Percentiles rank a stretch among this genome's conserved stretches.
These are phyloP conservation scores for Ceratobasidium sp. DNA, from an alignment of 1,284 basidiomycete genomes.

Conservation along the genomic window DNA sequence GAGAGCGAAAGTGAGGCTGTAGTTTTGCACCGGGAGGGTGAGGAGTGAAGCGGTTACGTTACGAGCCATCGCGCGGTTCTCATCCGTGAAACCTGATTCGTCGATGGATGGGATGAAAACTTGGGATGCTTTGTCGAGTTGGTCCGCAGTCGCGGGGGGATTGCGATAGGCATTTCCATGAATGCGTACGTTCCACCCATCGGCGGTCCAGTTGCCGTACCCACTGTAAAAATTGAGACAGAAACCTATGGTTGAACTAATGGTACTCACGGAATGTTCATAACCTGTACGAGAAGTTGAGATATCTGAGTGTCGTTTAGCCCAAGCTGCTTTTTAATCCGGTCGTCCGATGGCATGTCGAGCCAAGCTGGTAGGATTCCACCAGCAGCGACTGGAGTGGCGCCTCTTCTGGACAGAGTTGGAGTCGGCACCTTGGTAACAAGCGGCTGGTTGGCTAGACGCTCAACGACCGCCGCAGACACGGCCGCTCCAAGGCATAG, in stretches of 20 bases:
- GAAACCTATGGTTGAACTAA: neutral
- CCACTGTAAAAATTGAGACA: slow-evolving; percentile 23
- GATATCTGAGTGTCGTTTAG: slow-evolving; percentile 45
- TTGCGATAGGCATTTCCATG: slow-evolving; percentile 47
- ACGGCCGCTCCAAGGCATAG: slow-evolving; percentile 2
- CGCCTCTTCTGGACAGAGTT: slow-evolving; percentile 10
- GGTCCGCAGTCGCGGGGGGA: slow-evolving; percentile 44
- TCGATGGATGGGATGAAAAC: slow-evolving; percentile 47
- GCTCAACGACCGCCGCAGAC: slow-evolving; percentile 2
- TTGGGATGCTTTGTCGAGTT: slow-evolving; percentile 43
- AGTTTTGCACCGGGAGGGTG: slow-evolving; percentile 40
- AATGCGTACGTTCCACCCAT: slow-evolving; percentile 47
- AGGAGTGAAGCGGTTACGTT: slow-evolving; percentile 46
- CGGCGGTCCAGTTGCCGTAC: slow-evolving; percentile 47
- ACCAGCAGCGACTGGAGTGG: slow-evolving; percentile 42
- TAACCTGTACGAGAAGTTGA: slow-evolving; percentile 44
- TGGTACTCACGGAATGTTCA: slow-evolving; percentile 48
- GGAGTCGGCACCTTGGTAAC: neutral
- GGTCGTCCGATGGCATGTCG: slow-evolving; percentile 42
- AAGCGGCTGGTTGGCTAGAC: neutral
- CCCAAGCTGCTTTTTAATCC: slow-evolving; percentile 46
- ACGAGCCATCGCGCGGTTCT: slow-evolving; percentile 40
- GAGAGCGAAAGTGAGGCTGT: slow-evolving; percentile 41
- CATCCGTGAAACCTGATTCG: slow-evolving; percentile 42
- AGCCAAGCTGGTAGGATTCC: slow-evolving; percentile 47